Evolutionary conservation across 2,329 filamentous ascomycete species (phyloP).

Genomic region (Acrocalymma vagum): DNA sequence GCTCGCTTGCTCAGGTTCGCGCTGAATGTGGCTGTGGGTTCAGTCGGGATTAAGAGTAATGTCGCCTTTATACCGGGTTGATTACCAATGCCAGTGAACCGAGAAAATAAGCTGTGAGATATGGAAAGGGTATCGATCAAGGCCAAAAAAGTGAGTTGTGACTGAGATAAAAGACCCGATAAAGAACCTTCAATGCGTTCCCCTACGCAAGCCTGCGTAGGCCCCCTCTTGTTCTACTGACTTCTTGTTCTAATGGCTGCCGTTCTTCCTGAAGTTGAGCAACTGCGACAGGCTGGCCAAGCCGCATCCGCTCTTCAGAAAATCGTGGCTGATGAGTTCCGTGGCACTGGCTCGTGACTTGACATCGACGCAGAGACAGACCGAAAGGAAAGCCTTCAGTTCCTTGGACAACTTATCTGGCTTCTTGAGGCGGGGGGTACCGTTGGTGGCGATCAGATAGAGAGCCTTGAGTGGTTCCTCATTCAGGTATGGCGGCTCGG

Average conservation of each 20-base stretch:
- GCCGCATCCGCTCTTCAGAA: conserved; percentile 90
- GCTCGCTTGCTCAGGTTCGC: too few species aligned
- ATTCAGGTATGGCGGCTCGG: conserved; percentile 96
- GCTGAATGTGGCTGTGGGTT: too few species aligned
- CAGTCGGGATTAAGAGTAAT: too few species aligned
- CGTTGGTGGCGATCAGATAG: conserved; percentile 97
- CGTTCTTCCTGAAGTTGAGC: conserved; percentile 81
- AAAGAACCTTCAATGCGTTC: conserved; percentile 4
- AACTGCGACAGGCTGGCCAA: conserved; percentile 84
- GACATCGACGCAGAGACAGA: conserved; percentile 96
- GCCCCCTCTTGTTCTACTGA: background rate
- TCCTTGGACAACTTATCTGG: conserved; percentile 98
- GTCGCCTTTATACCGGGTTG: too few species aligned
- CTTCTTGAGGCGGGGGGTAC: conserved; percentile 95
- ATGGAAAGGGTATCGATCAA: conserved; percentile 41
- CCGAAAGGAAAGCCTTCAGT: conserved; percentile 94
- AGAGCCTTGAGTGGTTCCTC: conserved; percentile 97
- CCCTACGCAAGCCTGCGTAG: background rate
- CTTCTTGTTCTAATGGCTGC: conserved; percentile 52
- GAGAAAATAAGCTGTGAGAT: too few species aligned
- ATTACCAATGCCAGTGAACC: too few species aligned
- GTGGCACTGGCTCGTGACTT: conserved; percentile 91
- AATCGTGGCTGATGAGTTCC: conserved; percentile 90
- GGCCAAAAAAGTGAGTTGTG: conserved; percentile 23
- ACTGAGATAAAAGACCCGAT: conserved; percentile 7